Conservation (phyloP, 768 basidiomycete genomes). For the Tylopilus subfusipes region DNA sequence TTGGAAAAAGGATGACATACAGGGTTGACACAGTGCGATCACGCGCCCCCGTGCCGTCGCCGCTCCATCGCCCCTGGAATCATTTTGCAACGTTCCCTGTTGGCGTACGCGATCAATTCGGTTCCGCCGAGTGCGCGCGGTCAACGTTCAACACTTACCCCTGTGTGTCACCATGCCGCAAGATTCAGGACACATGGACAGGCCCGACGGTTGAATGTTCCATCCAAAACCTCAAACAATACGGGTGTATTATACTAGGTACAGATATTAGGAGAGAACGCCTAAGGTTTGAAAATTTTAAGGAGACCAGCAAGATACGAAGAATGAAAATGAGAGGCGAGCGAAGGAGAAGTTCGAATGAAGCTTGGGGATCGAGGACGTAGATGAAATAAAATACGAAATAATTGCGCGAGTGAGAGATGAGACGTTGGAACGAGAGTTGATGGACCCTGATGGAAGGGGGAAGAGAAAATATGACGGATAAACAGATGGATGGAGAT, state of each 20-base stretch:
- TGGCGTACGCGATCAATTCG: too few relatives aligned
- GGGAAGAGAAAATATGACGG: conserved; percentile 6
- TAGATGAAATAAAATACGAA: background rate
- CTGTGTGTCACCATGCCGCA: too few relatives aligned
- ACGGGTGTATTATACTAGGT: conserved; percentile 25
- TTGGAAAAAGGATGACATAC: too few relatives aligned
- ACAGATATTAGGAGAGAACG: conserved; percentile 22
- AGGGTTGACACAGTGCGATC: too few relatives aligned
- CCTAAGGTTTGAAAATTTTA: background rate
- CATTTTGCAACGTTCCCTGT: too few relatives aligned
- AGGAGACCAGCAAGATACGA: background rate
- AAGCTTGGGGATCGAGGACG: background rate
- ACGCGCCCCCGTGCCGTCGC: too few relatives aligned
- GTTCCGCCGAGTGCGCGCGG: too few relatives aligned
- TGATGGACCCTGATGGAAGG: background rate
- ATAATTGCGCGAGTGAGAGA: background rate
- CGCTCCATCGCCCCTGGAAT: too few relatives aligned
- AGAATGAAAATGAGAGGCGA: background rate
- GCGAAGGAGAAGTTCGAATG: background rate
- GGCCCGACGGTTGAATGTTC: too few relatives aligned
- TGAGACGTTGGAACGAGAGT: background rate
- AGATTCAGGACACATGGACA: too few relatives aligned
- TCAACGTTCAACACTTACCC: too few relatives aligned
- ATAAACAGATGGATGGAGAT: conserved; percentile 10
- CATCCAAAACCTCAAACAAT: background rate